Base-by-base conservation (phyloP, 2,329 filamentous ascomycete genomes). In the Didymella pinodella region DNA sequence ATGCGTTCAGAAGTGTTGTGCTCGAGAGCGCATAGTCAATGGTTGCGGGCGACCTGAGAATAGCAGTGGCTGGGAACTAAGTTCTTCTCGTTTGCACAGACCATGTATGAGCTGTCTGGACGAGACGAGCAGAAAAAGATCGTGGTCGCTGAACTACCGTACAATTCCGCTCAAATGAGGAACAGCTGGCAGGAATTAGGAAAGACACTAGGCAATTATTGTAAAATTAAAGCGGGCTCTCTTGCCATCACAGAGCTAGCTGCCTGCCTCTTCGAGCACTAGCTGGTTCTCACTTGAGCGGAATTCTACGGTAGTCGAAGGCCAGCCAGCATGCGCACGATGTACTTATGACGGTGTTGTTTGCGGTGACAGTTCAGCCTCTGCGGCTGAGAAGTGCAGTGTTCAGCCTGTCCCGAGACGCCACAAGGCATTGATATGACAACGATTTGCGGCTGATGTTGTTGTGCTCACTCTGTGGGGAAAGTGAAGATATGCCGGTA, bases 41-140 rank as follows among this genome's bases (percentile, higher is more conserved):
- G 14, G 20, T 26, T 25, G 22, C 12, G 16, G 28, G 40, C 16
- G 11, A n/a, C 1, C 12, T n/a, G 32, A 36, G 8, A 53, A 54
- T 22, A 14, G 29, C 43, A 46, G 46, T 36, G 46, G 53, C 31
- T 25, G 45, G 40, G 26, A n/a, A 25, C 26, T 46, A 28, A 45
- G 31, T 31, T 45, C 18, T 3, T 44, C 28, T 54, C 20, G 26
- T 1, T 48, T 7, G 53, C 46, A 48, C 52, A 40, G 36, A 40
- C 36, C 18, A 8, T 14, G 14, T 18, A 26, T 20, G 28, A 44
- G 45, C 22, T 14, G 38, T 54, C 34, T 31, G 14, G 34, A 29
- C 26, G 16, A 54, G 18, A 41, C 31, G 31, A 32, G 12, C 40
- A 48, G 18, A 54, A 25, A 31, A 38, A 22, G 7, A 45, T 6